phyloP scores from a whole-genome alignment of 2,329 filamentous ascomycete genomes.

The Stagonosporopsis tanaceti region DNA sequence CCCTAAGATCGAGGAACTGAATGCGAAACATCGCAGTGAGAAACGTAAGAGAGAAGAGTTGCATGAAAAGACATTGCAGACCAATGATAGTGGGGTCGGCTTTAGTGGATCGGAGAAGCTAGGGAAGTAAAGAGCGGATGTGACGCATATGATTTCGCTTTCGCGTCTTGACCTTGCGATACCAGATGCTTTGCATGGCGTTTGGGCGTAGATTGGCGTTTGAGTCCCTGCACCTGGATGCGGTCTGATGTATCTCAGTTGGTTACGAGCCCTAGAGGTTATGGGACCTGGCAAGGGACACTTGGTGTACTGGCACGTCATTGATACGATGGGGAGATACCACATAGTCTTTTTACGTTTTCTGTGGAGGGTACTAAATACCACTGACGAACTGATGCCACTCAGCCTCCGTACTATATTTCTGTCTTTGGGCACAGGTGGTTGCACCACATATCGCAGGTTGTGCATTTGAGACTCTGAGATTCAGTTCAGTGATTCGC shows the following conservation, averaged over 20 bases:
- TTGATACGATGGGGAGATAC: not conserved
- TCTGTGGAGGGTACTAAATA: not conserved
- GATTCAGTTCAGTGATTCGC: no score
- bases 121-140: not conserved
- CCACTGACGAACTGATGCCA: not conserved
- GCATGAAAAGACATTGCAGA: conserved; percentile 11
- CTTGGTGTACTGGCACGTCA: not conserved
- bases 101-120: not conserved
- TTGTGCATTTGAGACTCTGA: not conserved
- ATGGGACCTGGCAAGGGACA: not conserved
- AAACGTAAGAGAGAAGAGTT: conserved; percentile 5
- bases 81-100: conserved; percentile 12
- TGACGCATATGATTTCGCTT: not conserved
- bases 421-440: not conserved
- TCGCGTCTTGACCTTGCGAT: not conserved
- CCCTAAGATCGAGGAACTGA: conserved; percentile 60
- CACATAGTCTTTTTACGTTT: not conserved
- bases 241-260: not conserved
- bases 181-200: not conserved
- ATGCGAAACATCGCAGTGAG: conserved; percentile 30
- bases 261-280: not conserved
- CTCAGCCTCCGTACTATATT: not conserved
- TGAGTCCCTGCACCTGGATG: not conserved
- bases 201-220: not conserved
- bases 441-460: not conserved